A percentile compares a stretch with the other conserved stretches of the same genome.
Conservation (phyloP, 2,329 filamentous ascomycete species). For the Exophiala sideris region DNA sequence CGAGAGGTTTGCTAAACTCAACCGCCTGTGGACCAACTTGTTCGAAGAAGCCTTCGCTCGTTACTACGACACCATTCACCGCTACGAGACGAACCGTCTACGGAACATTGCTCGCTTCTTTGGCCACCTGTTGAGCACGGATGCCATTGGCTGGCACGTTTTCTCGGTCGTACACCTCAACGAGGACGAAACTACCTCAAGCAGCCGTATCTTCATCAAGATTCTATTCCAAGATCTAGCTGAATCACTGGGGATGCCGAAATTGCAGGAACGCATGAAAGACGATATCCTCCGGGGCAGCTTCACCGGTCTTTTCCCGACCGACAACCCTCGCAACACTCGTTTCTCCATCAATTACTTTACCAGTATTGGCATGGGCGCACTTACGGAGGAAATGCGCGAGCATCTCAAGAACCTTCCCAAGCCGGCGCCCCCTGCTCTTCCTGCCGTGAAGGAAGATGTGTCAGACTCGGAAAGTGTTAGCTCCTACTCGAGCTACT, state of each 20-base stretch:
- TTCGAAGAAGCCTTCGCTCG: constrained; percentile 87
- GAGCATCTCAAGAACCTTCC: constrained; percentile 85
- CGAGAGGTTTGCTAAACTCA: constrained; percentile 93
- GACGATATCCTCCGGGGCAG: constrained; percentile 75
- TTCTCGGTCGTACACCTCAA: constrained; percentile 82
- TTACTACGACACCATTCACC: constrained; percentile 96
- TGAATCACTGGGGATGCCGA: constrained; percentile 80
- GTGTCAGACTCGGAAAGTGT: constrained; percentile 63
- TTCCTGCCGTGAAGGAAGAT: constrained; percentile 50
- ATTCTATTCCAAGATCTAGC: constrained; percentile 91
- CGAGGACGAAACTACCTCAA: constrained; percentile 94
- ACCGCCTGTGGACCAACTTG: constrained; percentile 87
- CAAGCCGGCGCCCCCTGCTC: constrained; percentile 72
- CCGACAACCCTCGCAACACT: constrained; percentile 82
- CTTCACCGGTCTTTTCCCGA: constrained; percentile 84
- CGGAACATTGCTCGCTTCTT: constrained; percentile 96
- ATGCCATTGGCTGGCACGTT: constrained; percentile 90
- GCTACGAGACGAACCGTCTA: constrained; percentile 91
- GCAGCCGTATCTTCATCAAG: constrained; percentile 97
- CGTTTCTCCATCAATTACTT: constrained; percentile 99
- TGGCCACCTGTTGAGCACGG: constrained; percentile 80
- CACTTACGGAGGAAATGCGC: constrained; percentile 90
- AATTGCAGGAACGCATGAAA: constrained; percentile 70
- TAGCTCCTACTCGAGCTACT: constrained; percentile 70
- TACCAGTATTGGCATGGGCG: constrained; percentile 94